Evolutionary conservation across 169 alveolate genomes (phyloP).

Genomic region (Cryptosporidium meleagridis): DNA sequence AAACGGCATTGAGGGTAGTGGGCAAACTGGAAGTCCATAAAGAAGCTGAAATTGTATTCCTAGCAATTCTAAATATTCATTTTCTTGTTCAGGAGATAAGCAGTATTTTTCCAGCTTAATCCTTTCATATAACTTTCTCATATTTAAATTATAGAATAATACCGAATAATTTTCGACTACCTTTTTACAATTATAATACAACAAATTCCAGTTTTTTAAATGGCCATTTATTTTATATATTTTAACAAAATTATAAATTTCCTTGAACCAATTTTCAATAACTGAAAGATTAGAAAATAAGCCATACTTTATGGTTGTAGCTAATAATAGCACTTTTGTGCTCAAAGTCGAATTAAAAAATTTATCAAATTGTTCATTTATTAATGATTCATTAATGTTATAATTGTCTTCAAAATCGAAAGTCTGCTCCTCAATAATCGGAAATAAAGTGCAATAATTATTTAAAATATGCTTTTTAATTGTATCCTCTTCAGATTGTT

Average conservation of each 20-base stretch:
- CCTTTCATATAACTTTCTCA: neutral
- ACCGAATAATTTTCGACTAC: neutral
- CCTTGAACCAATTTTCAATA: constrained; percentile 28
- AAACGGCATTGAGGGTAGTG: constrained; percentile 52
- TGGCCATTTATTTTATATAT: neutral
- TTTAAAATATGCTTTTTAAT: neutral
- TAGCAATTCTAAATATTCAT: constrained; percentile 60
- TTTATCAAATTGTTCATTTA: neutral
- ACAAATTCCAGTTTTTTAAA: neutral
- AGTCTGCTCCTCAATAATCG: neutral
- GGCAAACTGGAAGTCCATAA: constrained; percentile 74
- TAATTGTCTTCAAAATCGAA: neutral
- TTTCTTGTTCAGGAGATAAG: constrained; percentile 39
- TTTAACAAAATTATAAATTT: neutral
- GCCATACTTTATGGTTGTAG: constrained; percentile 1
- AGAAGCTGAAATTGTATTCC: constrained; percentile 44
- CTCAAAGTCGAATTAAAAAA: neutral
- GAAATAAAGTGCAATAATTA: neutral
- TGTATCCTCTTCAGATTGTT: neutral
- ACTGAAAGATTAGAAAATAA: constrained; percentile 7
- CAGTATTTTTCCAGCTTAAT: neutral
- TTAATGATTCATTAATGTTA: neutral
- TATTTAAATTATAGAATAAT: neutral
- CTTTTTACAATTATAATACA: constrained; percentile 1
- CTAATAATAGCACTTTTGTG: neutral